Evolutionary conservation across 257 asterid species (phyloP), one percentile per base, ranked within the genome.

Genomic region (Fraxinus pennsylvanica): DNA sequence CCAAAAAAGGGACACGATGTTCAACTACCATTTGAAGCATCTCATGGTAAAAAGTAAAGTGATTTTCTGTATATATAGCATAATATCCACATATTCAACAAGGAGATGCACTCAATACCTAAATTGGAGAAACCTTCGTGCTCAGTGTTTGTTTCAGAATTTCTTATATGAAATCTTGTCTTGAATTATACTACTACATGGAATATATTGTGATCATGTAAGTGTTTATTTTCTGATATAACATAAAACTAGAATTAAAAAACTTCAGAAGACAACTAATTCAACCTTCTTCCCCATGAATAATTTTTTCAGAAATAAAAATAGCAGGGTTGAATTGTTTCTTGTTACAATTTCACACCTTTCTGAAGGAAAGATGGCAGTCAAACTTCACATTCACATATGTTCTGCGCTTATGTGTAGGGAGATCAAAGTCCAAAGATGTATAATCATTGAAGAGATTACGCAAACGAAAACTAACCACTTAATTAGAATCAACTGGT

Each of bases 1-100:
- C 92, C 2, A 85, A 27, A 69, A 96, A 88, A 54, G 97, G 92
- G 21, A 85, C 92, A 67, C 86, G 83, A 82, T 93, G 99, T 70
- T 96, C 99, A 33, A 93, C 96, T 19, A 73, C 88, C 0, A 81
- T 94, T 45, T 94, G 91, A 94, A 21, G 68, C 15, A 61, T 61
- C 22, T 61, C 68, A 61, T 21, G 15, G 68, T 61, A 61, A 19
- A n/a, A 54, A 61, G 6, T 61, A 61, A 9, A 61, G 68, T 59
- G 68, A 12, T 22, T 21, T 25, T 61, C 13, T 63, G 32, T 25
- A 63, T 25, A 63, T 9, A 63, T 9, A 63, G 69, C 19, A 63
- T 63, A 63, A 3, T 21, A 25, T 63, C 19, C 32, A 25, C 69
- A 63, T 25, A 25, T 63, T 63, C 69, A 63, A 63, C 36, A 63